phyloP scores from a whole-genome alignment of 2,329 filamentous ascomycete genomes.

The Penicillium sp. region DNA sequence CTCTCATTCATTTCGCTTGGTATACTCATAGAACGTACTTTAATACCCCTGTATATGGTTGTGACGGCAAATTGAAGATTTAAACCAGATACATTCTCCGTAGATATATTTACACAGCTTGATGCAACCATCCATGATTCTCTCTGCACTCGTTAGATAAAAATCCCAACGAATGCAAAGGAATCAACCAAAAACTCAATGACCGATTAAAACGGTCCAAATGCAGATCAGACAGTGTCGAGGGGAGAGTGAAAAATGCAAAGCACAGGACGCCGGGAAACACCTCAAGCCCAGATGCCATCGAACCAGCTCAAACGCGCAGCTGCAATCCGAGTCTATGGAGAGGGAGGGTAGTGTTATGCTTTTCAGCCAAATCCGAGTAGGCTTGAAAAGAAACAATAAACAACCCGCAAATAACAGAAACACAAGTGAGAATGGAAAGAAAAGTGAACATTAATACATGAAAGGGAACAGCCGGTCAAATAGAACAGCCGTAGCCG shows the following conservation, averaged over 20 bases:
- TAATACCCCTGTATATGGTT: neutral
- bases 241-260: slow-evolving; percentile 32
- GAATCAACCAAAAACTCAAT: neutral
- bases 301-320: slow-evolving; percentile 21
- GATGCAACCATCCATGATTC: neutral
- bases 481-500: slow-evolving; percentile 30
- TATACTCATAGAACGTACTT: neutral
- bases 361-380: neutral
- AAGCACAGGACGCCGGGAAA: slow-evolving; percentile 23
- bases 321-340: slow-evolving; percentile 20
- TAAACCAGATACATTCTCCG: slow-evolving; percentile 6
- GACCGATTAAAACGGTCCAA: neutral
- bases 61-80: neutral
- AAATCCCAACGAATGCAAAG: neutral
- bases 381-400: neutral
- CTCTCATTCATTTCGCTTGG: neutral
- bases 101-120: slow-evolving; percentile 17
- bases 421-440: slow-evolving; percentile 6
- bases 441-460: slow-evolving; percentile 25
- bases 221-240: slow-evolving; percentile 24
- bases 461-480: slow-evolving; percentile 18
- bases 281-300: slow-evolving; percentile 25
- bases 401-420: slow-evolving; percentile 1
- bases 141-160: neutral
- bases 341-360: slow-evolving; percentile 7